A percentile compares a stretch with the other conserved stretches of the same genome.
Evolutionary conservation across 257 asterid species (phyloP).

Genomic region (Solanum sitiens): DNA sequence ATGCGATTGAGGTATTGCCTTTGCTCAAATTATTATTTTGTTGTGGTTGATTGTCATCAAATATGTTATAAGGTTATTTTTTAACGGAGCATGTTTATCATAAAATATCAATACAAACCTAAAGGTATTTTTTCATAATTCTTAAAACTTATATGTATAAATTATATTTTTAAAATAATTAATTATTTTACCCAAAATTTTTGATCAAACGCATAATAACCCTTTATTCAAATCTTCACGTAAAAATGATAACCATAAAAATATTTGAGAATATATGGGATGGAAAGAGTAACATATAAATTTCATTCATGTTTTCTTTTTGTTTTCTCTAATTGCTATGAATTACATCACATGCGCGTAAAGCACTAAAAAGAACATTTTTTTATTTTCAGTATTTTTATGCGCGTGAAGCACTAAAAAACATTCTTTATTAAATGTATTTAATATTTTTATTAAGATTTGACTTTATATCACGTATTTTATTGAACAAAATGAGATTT

Average conservation of each 20-base stretch:
- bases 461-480: background rate
- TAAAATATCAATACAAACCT: background rate
- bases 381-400: background rate
- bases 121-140: background rate
- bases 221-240: background rate
- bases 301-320: background rate
- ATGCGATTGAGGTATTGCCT: background rate
- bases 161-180: too few species aligned
- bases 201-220: background rate
- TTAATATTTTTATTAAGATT: background rate
- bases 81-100: too few species aligned
- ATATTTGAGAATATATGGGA: background rate
- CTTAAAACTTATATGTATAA: background rate
- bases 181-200: too few species aligned
- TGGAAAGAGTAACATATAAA: background rate
- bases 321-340: background rate
- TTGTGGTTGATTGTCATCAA: background rate
- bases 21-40: too few species aligned
- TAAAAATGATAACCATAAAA: background rate
- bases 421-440: background rate
- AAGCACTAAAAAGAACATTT: background rate
- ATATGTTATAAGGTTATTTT: background rate
- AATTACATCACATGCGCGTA: background rate
- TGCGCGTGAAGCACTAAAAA: background rate
- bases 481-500: background rate